These are phyloP conservation scores for Danielia oregonensis DNA, from an alignment of 805 yeast species.

Conservation along the genomic window DNA sequence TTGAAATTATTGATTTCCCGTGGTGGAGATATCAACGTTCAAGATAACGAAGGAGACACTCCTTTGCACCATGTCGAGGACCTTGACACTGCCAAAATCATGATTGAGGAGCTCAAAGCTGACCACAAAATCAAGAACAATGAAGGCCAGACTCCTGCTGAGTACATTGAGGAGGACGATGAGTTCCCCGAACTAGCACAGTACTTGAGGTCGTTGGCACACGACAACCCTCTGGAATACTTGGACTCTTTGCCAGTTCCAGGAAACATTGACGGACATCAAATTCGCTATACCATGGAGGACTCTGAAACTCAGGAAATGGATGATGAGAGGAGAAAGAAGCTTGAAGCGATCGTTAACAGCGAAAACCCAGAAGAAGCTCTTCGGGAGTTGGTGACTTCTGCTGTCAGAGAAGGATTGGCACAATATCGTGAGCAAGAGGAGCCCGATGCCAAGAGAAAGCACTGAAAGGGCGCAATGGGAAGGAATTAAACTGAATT, in stretches of 20 bases:
- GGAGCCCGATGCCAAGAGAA: conserved; percentile 31
- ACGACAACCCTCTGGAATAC: conserved; percentile 22
- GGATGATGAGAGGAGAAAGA: conserved; percentile 47
- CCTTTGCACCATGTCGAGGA: conserved; percentile 91
- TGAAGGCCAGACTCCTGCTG: conserved; percentile 73
- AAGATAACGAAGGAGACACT: conserved; percentile 89
- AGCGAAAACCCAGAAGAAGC: conserved; percentile 82
- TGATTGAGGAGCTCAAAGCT: conserved; percentile 68
- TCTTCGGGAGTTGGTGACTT: conserved; percentile 61
- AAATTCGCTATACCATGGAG: conserved; percentile 52
- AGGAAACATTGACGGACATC: conserved; percentile 42
- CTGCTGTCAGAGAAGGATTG: conserved; percentile 60
- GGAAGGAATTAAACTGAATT: neutral
- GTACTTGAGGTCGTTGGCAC: conserved; percentile 49
- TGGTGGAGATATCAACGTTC: conserved; percentile 80
- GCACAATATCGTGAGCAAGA: conserved; percentile 25
- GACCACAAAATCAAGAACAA: conserved; percentile 59
- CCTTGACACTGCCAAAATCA: conserved; percentile 53
- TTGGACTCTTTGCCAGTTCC: conserved; percentile 30
- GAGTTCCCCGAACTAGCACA: conserved; percentile 76
- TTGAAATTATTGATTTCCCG: conserved; percentile 50
- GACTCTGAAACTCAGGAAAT: conserved; percentile 44
- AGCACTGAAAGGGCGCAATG: neutral
- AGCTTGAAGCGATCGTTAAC: conserved; percentile 66
- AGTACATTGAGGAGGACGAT: conserved; percentile 76